These are phyloP conservation scores for Emericellopsis cladophorae DNA, from an alignment of 2,329 filamentous ascomycete genomes.

Conservation along the genomic window DNA sequence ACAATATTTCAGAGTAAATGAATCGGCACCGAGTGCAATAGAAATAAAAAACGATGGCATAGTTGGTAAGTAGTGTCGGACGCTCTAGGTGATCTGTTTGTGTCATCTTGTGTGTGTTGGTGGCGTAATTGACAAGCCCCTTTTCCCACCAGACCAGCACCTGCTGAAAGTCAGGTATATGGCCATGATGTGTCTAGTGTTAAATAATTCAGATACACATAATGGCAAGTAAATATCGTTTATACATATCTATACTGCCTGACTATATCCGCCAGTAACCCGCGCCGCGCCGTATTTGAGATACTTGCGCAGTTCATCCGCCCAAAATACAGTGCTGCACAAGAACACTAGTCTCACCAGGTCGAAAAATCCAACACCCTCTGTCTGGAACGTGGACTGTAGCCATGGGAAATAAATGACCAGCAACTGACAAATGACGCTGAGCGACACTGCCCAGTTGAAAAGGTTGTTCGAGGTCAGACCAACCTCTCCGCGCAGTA, in stretches of 20 bases:
- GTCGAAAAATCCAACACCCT: slow-evolving; percentile 65
- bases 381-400: slow-evolving; percentile 92
- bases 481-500: slow-evolving; percentile 75
- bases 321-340: slow-evolving; percentile 89
- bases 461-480: slow-evolving; percentile 85
- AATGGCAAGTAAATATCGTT: no score
- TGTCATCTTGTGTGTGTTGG: no score
- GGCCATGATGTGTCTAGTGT: no score
- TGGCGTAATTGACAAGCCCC: no score
- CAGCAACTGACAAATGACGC: slow-evolving; percentile 70
- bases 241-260: slow-evolving; percentile 36
- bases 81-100: no score
- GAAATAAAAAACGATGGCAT: no score
- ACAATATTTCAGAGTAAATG: no score
- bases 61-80: no score
- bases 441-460: slow-evolving; percentile 86
- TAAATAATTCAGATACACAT: no score
- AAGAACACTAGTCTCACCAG: slow-evolving; percentile 59
- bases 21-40: no score
- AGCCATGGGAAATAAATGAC: slow-evolving; percentile 94
- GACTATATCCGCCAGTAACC: slow-evolving; percentile 49
- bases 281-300: slow-evolving; percentile 46
- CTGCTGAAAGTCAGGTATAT: no score
- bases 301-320: slow-evolving; percentile 82
- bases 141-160: no score